Evolutionary conservation across 345 rosid species (phyloP).

Genomic region (Linum usitatissimum): DNA sequence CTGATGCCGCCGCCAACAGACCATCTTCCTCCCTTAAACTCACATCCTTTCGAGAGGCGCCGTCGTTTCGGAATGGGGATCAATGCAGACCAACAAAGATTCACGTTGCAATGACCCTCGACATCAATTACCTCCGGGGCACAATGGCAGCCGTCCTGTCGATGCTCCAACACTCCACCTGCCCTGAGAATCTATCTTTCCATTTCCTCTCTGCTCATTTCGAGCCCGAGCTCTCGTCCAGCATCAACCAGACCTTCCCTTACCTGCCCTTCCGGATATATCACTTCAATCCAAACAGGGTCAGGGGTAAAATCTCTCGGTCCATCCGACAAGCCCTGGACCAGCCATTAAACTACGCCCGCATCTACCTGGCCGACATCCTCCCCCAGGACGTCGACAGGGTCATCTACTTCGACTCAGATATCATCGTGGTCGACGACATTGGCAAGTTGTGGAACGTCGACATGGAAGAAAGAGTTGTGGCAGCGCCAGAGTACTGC

Average conservation of each 20-base stretch:
- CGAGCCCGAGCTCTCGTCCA: slow-evolving; percentile 28
- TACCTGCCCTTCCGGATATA: slow-evolving; percentile 46
- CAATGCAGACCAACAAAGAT: slow-evolving; percentile 28
- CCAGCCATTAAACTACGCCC: slow-evolving; percentile 55
- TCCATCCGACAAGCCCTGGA: slow-evolving; percentile 53
- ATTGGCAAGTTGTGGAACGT: slow-evolving; percentile 42
- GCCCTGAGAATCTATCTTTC: slow-evolving; percentile 51
- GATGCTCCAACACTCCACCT: slow-evolving; percentile 42
- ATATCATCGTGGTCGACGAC: slow-evolving; percentile 56
- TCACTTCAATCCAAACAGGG: slow-evolving; percentile 37
- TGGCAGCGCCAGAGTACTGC: slow-evolving; percentile 65
- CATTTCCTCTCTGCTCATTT: slow-evolving; percentile 48
- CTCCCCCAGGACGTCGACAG: slow-evolving; percentile 27
- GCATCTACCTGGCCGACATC: slow-evolving; percentile 54
- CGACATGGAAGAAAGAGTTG: slow-evolving; percentile 37
- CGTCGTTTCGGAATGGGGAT: slow-evolving; percentile 42
- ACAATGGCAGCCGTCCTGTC: slow-evolving; percentile 63
- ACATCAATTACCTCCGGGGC: slow-evolving; percentile 57
- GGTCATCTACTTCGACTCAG: slow-evolving; percentile 55
- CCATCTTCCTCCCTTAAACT: slow-evolving; percentile 25
- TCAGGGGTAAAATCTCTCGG: slow-evolving; percentile 43
- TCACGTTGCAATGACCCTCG: slow-evolving; percentile 56
- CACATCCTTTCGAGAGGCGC: slow-evolving; percentile 43
- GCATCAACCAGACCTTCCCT: slow-evolving; percentile 47
- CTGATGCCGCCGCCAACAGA: slow-evolving; percentile 24